Conservation (phyloP, 257 asterid genomes). For the Catharanthus roseus region DNA sequence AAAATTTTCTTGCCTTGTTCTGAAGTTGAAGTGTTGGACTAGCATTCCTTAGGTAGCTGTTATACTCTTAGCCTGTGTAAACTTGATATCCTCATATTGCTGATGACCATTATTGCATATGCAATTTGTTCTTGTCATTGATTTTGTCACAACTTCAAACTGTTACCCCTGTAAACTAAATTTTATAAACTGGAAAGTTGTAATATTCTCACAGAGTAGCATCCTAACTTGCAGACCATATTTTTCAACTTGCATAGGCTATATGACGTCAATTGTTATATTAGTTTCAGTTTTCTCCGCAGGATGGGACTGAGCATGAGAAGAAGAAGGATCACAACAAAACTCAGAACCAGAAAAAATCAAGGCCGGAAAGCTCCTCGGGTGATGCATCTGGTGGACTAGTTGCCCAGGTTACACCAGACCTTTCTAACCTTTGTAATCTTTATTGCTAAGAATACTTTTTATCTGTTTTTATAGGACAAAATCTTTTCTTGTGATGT, state of each 20-base stretch:
- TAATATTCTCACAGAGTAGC: not conserved
- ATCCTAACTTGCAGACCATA: not conserved
- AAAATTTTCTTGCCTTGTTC: not conserved
- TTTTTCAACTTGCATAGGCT: conserved; percentile 8
- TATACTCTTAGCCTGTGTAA: not conserved
- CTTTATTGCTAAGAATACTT: not conserved
- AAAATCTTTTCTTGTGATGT: not conserved
- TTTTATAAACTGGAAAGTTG: not conserved
- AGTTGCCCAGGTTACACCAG: conserved; percentile 52
- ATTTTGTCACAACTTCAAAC: not conserved
- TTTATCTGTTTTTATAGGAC: not conserved
- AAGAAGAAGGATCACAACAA: conserved; percentile 24
- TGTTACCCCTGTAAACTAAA: not conserved
- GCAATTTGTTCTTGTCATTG: not conserved
- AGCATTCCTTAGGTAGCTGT: not conserved
- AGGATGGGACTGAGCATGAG: conserved; percentile 28
- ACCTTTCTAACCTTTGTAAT: not conserved
- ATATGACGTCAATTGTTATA: not conserved
- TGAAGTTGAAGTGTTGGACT: not conserved
- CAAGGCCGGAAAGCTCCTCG: conserved; percentile 43
- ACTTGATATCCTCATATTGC: not conserved
- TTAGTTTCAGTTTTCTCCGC: conserved; percentile 11
- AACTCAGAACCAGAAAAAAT: conserved; percentile 18
- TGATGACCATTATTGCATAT: not conserved
- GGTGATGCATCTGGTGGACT: conserved; percentile 45